Base-by-base conservation (phyloP, 176 grass and related monocot genomes). In the Bolboschoenus planiculmis region DNA sequence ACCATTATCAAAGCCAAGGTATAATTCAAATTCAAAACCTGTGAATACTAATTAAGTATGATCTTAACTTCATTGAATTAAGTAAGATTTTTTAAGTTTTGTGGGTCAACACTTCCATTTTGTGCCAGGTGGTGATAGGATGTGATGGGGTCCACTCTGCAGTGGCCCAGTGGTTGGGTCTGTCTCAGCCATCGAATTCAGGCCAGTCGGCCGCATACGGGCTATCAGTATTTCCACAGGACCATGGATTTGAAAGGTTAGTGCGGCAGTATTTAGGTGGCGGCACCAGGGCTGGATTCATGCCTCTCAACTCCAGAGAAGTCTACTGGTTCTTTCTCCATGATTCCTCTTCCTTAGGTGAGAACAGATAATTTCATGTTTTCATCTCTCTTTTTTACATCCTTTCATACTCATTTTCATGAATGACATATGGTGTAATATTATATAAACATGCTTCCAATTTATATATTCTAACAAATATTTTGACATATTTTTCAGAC, bases 131-230 rank as follows among this genome's bases (percentile, higher is more conserved):
- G 27, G 56, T 88, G 35, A 85, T 81, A 2, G 82, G 86, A 59
- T 84, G 86, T 74, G 93, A 97, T 82, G 93, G 91, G 36, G 83
- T 91, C 58, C 87, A 90, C 83, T 97, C 94, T 4, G 73, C 78
- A 47, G 73, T 84, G 35, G 86, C 86, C 18, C 61, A 84, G n/a
- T 81, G 86, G 60, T 73, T 84, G 82, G 86, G 75, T 1, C 23
- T 88, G 4, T 54, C 60, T 29, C 35, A 66, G 62, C 86, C 86
- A 0, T 44, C 42, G 37, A 59, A 57, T 37, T 73, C 80, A 7
- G 81, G 81, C 1, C 82, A 74, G 1, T 68, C 61, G 6, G 81
- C 48, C 3, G 34, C 67, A 26, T 33, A 81, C 15, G 86, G 75
- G 21, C 60, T 88, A 2, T 65, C 86, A 2, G 33, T 70, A 1